Conservation (phyloP, 352 stramenopile species). For the Globisporangium spinosum region DNA sequence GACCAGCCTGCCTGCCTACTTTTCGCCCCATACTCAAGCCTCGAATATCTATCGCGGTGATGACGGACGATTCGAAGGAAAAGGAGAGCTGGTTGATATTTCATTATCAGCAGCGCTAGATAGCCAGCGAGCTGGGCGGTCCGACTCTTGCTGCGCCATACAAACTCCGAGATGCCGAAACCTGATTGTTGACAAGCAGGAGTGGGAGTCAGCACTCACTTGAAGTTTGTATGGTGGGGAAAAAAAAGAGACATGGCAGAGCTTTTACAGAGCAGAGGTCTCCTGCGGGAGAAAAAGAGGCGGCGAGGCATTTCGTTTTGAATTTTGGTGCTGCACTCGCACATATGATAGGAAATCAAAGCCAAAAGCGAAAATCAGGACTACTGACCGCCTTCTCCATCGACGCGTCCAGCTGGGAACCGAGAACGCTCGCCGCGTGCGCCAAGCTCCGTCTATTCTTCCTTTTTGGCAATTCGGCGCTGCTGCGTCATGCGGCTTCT, state of each 20-base stretch:
- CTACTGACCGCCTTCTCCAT: slow-evolving; percentile 1
- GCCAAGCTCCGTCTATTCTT: slow-evolving; percentile 3
- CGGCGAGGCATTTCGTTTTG: background rate
- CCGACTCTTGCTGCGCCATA: background rate
- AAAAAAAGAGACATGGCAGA: background rate
- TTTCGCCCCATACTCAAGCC: background rate
- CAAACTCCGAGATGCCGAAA: background rate
- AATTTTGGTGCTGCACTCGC: background rate
- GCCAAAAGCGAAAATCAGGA: background rate
- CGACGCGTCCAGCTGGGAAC: background rate
- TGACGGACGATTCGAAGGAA: background rate
- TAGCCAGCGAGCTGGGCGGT: background rate
- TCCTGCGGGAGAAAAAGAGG: background rate
- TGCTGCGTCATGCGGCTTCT: background rate
- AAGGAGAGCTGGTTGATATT: background rate
- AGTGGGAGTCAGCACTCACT: background rate
- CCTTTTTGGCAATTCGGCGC: background rate
- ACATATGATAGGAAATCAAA: background rate
- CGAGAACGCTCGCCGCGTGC: slow-evolving; percentile 3
- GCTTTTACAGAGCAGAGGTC: background rate
- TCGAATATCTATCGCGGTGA: background rate
- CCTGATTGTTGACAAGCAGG: background rate
- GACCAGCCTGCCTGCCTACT: too few relatives aligned
- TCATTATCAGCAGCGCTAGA: background rate
- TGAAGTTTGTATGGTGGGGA: background rate